These are phyloP conservation scores for Calonectria hongkongensis DNA, from an alignment of 2,329 filamentous ascomycete species.

Conservation along the genomic window DNA sequence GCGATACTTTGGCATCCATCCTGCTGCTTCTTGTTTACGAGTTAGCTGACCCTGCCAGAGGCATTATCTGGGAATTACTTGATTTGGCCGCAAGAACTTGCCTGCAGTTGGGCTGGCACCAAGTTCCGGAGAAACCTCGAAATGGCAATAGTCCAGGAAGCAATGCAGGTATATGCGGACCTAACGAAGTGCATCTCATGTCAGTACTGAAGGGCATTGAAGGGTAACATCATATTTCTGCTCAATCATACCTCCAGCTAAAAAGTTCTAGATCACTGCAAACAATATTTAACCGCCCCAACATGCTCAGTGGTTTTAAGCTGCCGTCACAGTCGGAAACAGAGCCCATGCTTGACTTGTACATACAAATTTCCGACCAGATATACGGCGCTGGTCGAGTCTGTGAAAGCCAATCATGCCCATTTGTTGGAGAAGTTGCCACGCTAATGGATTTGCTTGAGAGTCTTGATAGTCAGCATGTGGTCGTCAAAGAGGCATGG, in stretches of 20 bases:
- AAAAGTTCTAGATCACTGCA: neutral
- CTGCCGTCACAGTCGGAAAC: neutral
- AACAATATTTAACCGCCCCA: constrained; percentile 19
- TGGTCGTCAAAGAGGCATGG: constrained; percentile 17
- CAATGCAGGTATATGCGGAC: neutral
- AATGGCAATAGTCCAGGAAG: neutral
- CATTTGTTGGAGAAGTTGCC: constrained; percentile 15
- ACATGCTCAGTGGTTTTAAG: constrained; percentile 12
- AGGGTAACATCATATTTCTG: neutral
- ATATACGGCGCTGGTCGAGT: constrained; percentile 6
- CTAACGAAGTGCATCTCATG: constrained; percentile 8
- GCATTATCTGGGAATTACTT: constrained; percentile 16
- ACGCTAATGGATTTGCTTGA: constrained; percentile 14
- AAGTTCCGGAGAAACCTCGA: neutral
- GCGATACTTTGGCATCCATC: constrained; percentile 12
- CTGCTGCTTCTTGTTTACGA: constrained; percentile 11
- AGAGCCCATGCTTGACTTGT: constrained; percentile 4
- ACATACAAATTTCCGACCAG: constrained; percentile 8
- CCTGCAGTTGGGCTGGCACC: constrained; percentile 6
- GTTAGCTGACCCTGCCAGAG: neutral
- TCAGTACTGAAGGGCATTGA: constrained; percentile 16
- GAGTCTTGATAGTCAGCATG: neutral
- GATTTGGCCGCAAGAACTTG: constrained; percentile 21
- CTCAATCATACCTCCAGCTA: neutral
- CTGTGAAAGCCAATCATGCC: constrained; percentile 9